These are phyloP conservation scores for Rhizopus stolonifer DNA, from an alignment of 371 early-diverging fungal species.

Conservation along the genomic window DNA sequence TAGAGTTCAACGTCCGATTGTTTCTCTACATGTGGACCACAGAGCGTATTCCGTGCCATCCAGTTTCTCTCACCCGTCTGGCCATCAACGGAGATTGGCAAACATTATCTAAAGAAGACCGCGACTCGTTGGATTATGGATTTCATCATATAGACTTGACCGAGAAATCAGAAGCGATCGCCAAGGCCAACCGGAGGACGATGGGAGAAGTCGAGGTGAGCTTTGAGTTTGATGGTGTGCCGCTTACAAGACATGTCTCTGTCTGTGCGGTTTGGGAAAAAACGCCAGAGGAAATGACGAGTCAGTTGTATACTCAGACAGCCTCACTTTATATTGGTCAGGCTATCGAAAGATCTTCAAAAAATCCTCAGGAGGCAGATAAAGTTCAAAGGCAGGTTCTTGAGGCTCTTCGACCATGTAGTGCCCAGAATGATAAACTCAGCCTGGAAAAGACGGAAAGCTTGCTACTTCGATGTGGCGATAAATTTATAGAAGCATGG, in stretches of 20 bases:
- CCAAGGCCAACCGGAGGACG: constrained; percentile 13
- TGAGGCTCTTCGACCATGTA: constrained; percentile 11
- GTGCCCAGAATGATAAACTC: constrained; percentile 14
- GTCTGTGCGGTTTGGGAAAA: constrained; percentile 37
- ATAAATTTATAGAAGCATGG: constrained; percentile 18
- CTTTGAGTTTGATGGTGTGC: constrained; percentile 14
- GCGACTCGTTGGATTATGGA: constrained; percentile 16
- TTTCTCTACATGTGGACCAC: constrained; percentile 39
- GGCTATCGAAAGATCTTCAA: constrained; percentile 19
- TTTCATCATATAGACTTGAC: constrained; percentile 42
- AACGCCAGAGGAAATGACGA: constrained; percentile 25
- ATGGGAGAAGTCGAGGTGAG: constrained; percentile 6
- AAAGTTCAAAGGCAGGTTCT: constrained; percentile 18
- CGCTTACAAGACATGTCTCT: constrained; percentile 22
- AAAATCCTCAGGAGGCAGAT: constrained; percentile 11
- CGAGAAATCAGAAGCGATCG: constrained; percentile 24
- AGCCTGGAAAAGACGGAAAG: constrained; percentile 12
- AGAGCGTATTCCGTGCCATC: constrained; percentile 23
- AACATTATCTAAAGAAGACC: constrained; percentile 15
- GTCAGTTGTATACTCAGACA: constrained; percentile 31
- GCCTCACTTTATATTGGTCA: constrained; percentile 22
- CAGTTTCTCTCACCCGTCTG: constrained; percentile 9
- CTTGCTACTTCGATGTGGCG: constrained; percentile 20
- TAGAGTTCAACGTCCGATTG: constrained; percentile 27
- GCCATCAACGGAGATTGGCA: constrained; percentile 8